phyloP scores from a whole-genome alignment of 2,329 filamentous ascomycete genomes.

The Tolypocladium endophyticum region DNA sequence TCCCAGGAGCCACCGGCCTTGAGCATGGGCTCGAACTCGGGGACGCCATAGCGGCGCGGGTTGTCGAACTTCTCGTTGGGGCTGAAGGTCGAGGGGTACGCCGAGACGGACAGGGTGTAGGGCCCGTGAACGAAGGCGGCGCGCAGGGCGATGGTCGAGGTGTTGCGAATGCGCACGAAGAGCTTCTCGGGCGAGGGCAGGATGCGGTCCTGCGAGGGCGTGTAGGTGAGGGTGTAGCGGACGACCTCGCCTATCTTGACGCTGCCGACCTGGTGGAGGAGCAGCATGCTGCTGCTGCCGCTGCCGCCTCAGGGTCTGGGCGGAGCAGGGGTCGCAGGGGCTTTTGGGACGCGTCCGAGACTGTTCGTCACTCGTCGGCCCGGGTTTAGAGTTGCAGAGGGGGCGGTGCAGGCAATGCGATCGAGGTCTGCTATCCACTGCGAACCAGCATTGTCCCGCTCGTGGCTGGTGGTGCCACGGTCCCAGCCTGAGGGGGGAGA shows the following conservation, averaged over 20 bases:
- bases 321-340: neutral
- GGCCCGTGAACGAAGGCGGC: conserved; percentile 95
- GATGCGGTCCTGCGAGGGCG: conserved; percentile 78
- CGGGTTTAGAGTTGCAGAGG: neutral
- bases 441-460: neutral
- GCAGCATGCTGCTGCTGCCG: conserved; percentile 65
- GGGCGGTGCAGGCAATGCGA: neutral
- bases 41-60: conserved; percentile 61
- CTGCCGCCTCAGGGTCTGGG: neutral
- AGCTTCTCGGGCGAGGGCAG: conserved; percentile 74
- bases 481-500: neutral
- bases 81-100: conserved; percentile 74
- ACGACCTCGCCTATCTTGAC: conserved; percentile 93
- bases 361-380: neutral
- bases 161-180: conserved; percentile 83
- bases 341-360: neutral
- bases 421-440: neutral
- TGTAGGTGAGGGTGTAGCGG: conserved; percentile 87
- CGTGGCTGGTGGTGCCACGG: neutral
- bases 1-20: conserved; percentile 88
- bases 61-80: conserved; percentile 69
- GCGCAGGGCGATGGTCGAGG: conserved; percentile 77
- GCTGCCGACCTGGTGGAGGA: conserved; percentile 81
- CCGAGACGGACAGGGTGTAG: conserved; percentile 79
- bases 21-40: conserved; percentile 91